Percentiles rank a stretch among this genome's conserved stretches.
These are phyloP conservation scores for Globisporangium alternatum DNA, from an alignment of 352 stramenopile species.

Conservation along the genomic window DNA sequence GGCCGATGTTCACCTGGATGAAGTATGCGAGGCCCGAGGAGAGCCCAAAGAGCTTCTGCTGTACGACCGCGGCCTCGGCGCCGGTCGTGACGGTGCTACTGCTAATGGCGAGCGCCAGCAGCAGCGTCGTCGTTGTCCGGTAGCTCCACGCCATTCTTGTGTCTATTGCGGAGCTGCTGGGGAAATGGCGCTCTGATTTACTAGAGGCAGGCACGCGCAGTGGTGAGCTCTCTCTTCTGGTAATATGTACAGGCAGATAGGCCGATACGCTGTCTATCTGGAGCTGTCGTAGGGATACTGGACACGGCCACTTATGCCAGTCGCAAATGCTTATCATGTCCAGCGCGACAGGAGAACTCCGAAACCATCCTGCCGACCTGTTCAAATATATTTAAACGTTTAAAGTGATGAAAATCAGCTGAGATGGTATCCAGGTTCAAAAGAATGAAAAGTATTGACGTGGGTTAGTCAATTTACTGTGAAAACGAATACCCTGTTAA, in stretches of 20 bases:
- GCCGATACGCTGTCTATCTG: no score
- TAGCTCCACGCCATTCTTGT: neutral
- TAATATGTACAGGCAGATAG: no score
- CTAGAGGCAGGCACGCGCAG: no score
- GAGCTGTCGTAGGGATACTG: no score
- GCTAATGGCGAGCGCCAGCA: conserved; percentile 3
- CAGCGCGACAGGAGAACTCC: conserved; percentile 1
- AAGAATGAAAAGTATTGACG: neutral
- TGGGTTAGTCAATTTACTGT: neutral
- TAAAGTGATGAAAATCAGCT: neutral
- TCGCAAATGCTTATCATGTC: neutral
- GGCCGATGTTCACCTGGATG: conserved; percentile 45
- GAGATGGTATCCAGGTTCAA: neutral
- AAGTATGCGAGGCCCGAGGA: conserved; percentile 67
- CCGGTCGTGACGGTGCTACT: neutral
- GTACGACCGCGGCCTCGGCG: conserved; percentile 28
- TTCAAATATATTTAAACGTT: neutral
- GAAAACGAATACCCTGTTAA: neutral
- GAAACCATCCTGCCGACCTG: conserved; percentile 2
- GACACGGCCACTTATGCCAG: neutral
- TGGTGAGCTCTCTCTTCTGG: no score
- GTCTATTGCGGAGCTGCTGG: neutral
- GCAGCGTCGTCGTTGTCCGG: neutral
- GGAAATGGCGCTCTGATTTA: neutral
- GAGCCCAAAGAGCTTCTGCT: conserved; percentile 74